A percentile compares a stretch with the other conserved stretches of the same genome.
Conservation (phyloP, 805 yeast species). For the Kuraishia piskuri region DNA sequence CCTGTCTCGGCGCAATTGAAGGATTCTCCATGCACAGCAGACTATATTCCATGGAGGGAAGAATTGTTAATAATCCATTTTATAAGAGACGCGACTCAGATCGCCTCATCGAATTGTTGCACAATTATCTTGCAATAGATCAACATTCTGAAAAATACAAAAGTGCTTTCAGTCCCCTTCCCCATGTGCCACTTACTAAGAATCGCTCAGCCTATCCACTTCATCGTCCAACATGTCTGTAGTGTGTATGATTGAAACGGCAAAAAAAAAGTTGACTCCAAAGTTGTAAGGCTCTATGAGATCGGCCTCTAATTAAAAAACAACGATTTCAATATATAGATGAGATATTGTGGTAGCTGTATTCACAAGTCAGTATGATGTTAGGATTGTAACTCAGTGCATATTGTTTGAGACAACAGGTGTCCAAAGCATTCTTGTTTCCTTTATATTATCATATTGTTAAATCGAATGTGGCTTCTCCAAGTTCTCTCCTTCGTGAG, state of each 20-base stretch:
- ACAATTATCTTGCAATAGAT: too few relatives aligned
- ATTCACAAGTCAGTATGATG: background rate
- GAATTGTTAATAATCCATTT: background rate
- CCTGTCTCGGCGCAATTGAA: background rate
- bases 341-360: background rate
- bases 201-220: background rate
- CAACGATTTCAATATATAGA: background rate
- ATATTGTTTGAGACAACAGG: background rate
- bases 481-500: background rate
- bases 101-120: too few relatives aligned
- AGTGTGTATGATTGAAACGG: background rate
- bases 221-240: background rate
- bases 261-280: background rate
- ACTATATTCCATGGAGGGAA: background rate
- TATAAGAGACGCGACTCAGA: background rate
- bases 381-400: background rate
- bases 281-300: background rate
- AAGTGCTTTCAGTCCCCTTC: too few relatives aligned
- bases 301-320: background rate
- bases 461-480: background rate
- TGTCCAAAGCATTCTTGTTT: too few relatives aligned
- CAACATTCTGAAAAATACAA: too few relatives aligned
- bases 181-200: background rate
- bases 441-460: background rate
- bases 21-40: constrained; percentile 1